A percentile compares a stretch with the other conserved stretches of the same genome.
Conservation (phyloP, 2,329 filamentous ascomycete genomes). For the Thielaviopsis ethacetica region DNA sequence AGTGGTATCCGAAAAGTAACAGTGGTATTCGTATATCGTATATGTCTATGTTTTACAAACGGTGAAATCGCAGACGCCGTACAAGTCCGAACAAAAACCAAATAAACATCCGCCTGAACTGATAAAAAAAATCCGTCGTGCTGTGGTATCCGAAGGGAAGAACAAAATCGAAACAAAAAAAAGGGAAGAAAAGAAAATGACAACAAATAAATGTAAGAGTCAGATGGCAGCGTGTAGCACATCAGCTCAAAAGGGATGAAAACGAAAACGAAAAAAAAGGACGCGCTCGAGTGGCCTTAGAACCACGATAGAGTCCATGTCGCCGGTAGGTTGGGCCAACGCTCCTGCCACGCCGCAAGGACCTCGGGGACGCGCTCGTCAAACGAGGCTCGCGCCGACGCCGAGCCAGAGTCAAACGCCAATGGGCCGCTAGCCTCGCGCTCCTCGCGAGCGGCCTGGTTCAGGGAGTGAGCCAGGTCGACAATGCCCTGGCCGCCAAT, state of each 20-base stretch:
- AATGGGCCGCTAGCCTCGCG: constrained; percentile 45
- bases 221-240: too few species aligned
- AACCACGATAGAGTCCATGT: constrained; percentile 96
- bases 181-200: not conserved
- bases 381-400: constrained; percentile 56
- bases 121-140: not conserved
- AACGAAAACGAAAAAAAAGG: too few species aligned
- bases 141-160: constrained; percentile 5
- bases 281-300: constrained; percentile 24
- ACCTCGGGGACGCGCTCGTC: constrained; percentile 90
- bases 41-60: too few species aligned
- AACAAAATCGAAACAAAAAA: not conserved
- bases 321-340: constrained; percentile 80
- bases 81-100: too few species aligned
- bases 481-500: constrained; percentile 83
- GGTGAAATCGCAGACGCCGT: too few species aligned
- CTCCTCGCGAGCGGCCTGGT: constrained; percentile 64
- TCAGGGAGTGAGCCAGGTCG: constrained; percentile 74
- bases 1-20: too few species aligned
- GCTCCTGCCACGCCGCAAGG: constrained; percentile 81
- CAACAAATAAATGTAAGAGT: not conserved
- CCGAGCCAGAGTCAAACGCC: constrained; percentile 54
- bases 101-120: not conserved
- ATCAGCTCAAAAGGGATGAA: too few species aligned
- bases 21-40: too few species aligned